A percentile compares a stretch with the other conserved stretches of the same genome.
These are phyloP conservation scores for Arabidopsis lyrata DNA, from an alignment of 441 rosid species.

Conservation along the genomic window DNA sequence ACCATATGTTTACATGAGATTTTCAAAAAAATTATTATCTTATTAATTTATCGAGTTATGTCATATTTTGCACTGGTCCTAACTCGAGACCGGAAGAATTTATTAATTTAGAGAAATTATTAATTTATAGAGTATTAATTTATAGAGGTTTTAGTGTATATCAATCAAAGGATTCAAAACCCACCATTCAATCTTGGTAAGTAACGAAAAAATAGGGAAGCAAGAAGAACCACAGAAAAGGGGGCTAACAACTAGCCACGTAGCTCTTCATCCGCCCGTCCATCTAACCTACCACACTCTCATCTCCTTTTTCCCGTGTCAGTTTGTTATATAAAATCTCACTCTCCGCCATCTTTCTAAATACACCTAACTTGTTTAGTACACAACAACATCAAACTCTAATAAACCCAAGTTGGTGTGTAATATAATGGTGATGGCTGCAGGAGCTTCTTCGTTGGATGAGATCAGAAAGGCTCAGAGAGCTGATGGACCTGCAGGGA, in stretches of 20 bases:
- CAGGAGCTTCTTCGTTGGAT: slow-evolving; percentile 31
- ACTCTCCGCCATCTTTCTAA: neutral
- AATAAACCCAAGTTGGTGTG: neutral
- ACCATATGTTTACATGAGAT: no score
- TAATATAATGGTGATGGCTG: slow-evolving; percentile 30
- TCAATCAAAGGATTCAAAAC: neutral
- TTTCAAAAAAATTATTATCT: no score
- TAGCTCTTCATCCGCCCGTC: slow-evolving; percentile 47
- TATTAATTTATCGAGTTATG: no score
- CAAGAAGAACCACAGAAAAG: slow-evolving; percentile 42
- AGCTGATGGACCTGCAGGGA: slow-evolving; percentile 51
- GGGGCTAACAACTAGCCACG: slow-evolving; percentile 40
- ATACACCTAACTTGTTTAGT: neutral
- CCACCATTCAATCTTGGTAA: slow-evolving; percentile 46
- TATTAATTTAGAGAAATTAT: no score
- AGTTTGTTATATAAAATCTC: slow-evolving; percentile 22
- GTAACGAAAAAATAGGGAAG: slow-evolving; percentile 36
- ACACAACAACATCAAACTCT: neutral
- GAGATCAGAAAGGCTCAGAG: slow-evolving; percentile 52
- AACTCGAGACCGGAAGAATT: no score
- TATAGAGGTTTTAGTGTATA: no score
- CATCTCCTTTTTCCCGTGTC: slow-evolving; percentile 12
- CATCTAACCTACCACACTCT: slow-evolving; percentile 47
- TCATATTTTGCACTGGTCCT: no score
- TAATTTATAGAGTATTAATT: no score